Evolutionary conservation across 2,329 filamentous ascomycete genomes (phyloP), one percentile per base, ranked within the genome.

Genomic region (Aureobasidium musti): DNA sequence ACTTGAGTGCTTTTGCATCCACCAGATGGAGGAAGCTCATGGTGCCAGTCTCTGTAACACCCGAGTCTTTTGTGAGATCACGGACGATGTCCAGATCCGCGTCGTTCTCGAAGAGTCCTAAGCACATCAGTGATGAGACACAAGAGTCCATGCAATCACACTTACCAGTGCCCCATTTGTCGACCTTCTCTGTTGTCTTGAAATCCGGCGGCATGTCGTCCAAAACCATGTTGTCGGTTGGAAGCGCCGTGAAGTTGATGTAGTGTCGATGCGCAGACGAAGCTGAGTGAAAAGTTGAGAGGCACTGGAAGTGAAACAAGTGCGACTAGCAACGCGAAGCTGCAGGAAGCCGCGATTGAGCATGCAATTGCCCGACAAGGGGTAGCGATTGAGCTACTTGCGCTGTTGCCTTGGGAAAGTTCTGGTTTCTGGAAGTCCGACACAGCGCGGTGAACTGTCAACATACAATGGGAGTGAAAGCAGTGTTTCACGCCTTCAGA

Each of bases 401-500:
- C 23, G n/a, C 4, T 2, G 14, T 33, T 33, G 13, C 26, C 17
- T 8, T 28, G 11, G n/a, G 14, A 8, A 5, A 8, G 11, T 8
- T 13, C 17, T 21, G 33, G 19, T n/a, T 33, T n/a, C 11, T 50
- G 3, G 59, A 17, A 19, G n/a, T 17, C n/a, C 3, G 30, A 30
- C 13, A 50, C 26, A n/a, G 23, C 11, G 23, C 17, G 13, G 28
- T 5, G 21, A 2, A 5, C 5, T 13, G 14, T 47, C 7, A 13
- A 49, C 14, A 11, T 33, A 19, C n/a, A 10, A 26, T 26, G 28
- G n/a, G 35, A 13, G 19, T 21, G 35, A 19, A 57, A 14, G 35
- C n/a, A 17, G 23, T 47, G 2, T 19, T 47, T 56, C 30, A 65
- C 6, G 26, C 37, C 7, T 19, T 35, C 37, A 89, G 79, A 67